Base-by-base conservation (phyloP, 2,329 filamentous ascomycete species). In the Talaromyces sp. region DNA sequence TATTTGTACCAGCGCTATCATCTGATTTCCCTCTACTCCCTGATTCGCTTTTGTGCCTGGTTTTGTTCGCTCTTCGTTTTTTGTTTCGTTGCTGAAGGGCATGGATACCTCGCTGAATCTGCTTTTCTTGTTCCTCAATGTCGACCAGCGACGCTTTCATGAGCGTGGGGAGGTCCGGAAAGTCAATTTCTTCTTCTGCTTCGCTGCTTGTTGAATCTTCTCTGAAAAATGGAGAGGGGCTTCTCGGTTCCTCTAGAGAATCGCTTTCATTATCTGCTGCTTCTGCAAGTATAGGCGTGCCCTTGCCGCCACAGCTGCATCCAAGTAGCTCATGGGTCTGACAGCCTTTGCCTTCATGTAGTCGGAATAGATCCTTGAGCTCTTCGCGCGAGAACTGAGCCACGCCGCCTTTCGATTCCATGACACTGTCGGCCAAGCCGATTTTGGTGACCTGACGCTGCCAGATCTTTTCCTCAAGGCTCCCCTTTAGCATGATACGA, bases 381-480 rank as follows among this genome's bases (percentile, higher is more conserved):
- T 90, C 88, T 53, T 88, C 84, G 4, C 78, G 76, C 0, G 86
- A 86, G 69, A 91, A 91, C 35, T 83, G 84, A 9, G 82, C 79
- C 26, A 81, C 72, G 11, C 69, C 81, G 35, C 80, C 79, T 68
- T 88, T 88, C 62, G 85, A 81, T 64, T 90, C 87, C 67, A 91
- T 87, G 31, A 91, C 85, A 58, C 85, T 87, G 67, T 89, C 86
- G 2, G 88, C 87, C 2, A 91, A 77, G 1, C 87, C 87, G 65
- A 85, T 81, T 71, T 91, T 91, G 57, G 85, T 88, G 41, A 89
- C 78, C 69, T 91, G 88, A 9, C 88, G 79, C 70, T 90, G 88
- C 74, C 85, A 90, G 60, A 91, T 90, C 73, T 89, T 90, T 73
- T 91, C 88, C 64, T 90, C 88, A 19, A 91, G 77, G 4, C 84